phyloP scores from a whole-genome alignment of 2,329 filamentous ascomycete genomes.

The Cadophora malorum region DNA sequence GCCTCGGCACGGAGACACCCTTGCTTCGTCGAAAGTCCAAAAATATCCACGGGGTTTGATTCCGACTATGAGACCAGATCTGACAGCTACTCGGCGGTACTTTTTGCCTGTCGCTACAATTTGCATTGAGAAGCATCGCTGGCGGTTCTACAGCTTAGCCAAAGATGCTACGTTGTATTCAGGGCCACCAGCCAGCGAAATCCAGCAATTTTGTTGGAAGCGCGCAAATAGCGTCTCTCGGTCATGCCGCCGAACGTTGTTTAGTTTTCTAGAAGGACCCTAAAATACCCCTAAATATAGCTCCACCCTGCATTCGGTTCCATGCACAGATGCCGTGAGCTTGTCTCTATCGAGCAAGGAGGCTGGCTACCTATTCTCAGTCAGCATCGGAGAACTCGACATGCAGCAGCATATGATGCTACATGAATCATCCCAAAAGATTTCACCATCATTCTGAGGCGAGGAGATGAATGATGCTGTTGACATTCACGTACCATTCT shows the following conservation, averaged over 20 bases:
- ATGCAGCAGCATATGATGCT: slow-evolving; percentile 2
- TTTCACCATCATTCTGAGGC: not conserved
- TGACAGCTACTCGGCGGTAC: slow-evolving; percentile 27
- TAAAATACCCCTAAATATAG: slow-evolving; percentile 24
- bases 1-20: slow-evolving; percentile 2
- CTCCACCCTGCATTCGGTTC: slow-evolving; percentile 10
- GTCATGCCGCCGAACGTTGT: slow-evolving; percentile 17
- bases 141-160: slow-evolving; percentile 23
- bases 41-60: slow-evolving; percentile 3
- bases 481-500: not conserved
- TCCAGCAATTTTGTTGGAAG: slow-evolving; percentile 3
- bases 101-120: slow-evolving; percentile 1
- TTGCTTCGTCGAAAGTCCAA: not conserved
- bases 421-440: not conserved
- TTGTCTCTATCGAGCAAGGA: slow-evolving; percentile 13
- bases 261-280: slow-evolving; percentile 26
- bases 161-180: slow-evolving; percentile 33
- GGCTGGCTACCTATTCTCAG: not conserved
- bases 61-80: slow-evolving; percentile 22
- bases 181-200: not conserved
- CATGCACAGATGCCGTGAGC: not conserved
- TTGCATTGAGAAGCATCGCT: not conserved
- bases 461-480: not conserved
- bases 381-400: not conserved
- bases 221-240: slow-evolving; percentile 15